Conservation (phyloP, 306 rosid genomes). For the Pachyrhizus erosus region DNA sequence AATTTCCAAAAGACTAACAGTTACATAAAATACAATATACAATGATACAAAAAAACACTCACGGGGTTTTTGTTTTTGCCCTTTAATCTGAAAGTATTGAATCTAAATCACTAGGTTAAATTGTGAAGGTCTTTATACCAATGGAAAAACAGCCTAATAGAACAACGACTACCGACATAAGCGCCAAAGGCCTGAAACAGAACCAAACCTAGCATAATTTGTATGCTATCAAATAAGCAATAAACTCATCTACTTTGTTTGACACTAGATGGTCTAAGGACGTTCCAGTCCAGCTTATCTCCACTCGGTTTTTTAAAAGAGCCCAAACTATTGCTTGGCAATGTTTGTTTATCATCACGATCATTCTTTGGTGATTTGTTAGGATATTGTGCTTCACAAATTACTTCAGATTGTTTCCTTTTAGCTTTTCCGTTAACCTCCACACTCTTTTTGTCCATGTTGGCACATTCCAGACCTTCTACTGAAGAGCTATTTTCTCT, state of each 20-base stretch:
- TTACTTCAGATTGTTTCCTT: conserved; percentile 64
- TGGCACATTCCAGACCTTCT: conserved; percentile 51
- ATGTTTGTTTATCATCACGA: conserved; percentile 46
- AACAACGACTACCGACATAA: conserved; percentile 29
- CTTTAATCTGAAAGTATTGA: conserved; percentile 15
- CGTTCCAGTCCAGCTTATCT: conserved; percentile 72
- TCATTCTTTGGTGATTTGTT: conserved; percentile 62
- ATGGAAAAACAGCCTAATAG: conserved; percentile 12
- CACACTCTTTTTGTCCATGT: conserved; percentile 22
- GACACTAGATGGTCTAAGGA: conserved; percentile 69
- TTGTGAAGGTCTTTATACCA: neutral
- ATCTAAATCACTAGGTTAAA: conserved; percentile 29
- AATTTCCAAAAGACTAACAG: neutral
- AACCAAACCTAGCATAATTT: conserved; percentile 33
- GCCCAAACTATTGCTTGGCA: conserved; percentile 52
- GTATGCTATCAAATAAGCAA: conserved; percentile 38
- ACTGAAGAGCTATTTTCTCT: conserved; percentile 62
- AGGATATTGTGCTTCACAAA: conserved; percentile 53
- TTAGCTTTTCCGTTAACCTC: conserved; percentile 60
- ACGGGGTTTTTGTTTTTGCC: conserved; percentile 12
- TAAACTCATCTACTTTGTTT: conserved; percentile 53
- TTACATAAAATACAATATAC: neutral
- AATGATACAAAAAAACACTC: neutral
- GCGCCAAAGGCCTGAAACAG: conserved; percentile 25
- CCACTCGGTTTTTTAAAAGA: conserved; percentile 70